These are phyloP conservation scores for Kokia cookei DNA, from an alignment of 441 rosid genomes.

Conservation along the genomic window DNA sequence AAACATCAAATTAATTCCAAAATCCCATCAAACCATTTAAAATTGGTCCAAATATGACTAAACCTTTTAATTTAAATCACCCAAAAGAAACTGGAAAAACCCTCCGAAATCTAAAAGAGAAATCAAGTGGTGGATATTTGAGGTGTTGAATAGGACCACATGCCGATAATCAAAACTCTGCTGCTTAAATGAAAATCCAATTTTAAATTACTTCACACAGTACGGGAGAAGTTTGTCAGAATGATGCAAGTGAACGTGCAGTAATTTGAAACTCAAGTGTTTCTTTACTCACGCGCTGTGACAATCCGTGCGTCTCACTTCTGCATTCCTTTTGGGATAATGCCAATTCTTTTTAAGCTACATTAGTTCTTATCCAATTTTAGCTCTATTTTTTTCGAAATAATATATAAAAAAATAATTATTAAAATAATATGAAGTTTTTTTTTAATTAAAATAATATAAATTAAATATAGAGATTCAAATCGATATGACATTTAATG, in stretches of 20 bases:
- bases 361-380: no score
- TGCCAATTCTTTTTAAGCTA: no score
- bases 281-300: background rate
- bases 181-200: slow-evolving; percentile 17
- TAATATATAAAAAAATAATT: no score
- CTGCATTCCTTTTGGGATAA: no score
- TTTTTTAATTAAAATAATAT: no score
- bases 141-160: background rate
- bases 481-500: no score
- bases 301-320: slow-evolving; percentile 1
- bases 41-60: no score
- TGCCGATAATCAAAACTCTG: background rate
- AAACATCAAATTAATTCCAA: no score
- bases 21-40: no score
- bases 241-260: slow-evolving; percentile 40
- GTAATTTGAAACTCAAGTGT: background rate
- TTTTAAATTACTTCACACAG: slow-evolving; percentile 18
- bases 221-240: slow-evolving; percentile 35
- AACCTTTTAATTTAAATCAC: background rate
- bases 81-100: background rate
- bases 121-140: background rate
- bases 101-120: background rate
- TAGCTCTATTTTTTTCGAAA: no score
- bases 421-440: no score
- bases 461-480: no score